These are phyloP conservation scores for Aspergillus quadricinctus DNA, from an alignment of 2,329 filamentous ascomycete species.

Conservation along the genomic window DNA sequence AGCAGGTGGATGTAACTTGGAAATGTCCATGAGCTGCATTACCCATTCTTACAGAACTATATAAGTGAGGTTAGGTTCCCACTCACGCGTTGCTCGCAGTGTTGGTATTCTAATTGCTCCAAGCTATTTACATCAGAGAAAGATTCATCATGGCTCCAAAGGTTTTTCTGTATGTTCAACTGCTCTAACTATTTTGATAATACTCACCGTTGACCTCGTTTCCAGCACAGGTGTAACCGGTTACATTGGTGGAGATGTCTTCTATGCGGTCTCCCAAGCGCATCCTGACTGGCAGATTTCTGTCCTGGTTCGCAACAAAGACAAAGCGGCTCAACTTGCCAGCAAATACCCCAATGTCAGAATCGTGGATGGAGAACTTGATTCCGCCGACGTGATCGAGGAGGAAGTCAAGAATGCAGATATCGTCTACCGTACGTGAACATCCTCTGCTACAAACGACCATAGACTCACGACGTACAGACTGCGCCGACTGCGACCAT, in stretches of 20 bases:
- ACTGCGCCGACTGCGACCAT: constrained; percentile 43
- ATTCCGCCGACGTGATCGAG: constrained; percentile 37
- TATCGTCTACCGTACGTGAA: constrained; percentile 42
- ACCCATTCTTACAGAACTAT: not conserved
- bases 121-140: not conserved
- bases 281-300: constrained; percentile 48
- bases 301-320: constrained; percentile 41
- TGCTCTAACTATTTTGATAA: not conserved
- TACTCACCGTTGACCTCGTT: not conserved
- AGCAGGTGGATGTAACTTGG: constrained; percentile 3
- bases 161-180: not conserved
- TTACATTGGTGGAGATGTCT: constrained; percentile 51
- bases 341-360: constrained; percentile 39
- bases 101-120: not conserved
- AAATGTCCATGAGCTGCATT: not conserved
- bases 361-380: constrained; percentile 42
- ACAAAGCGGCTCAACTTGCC: constrained; percentile 38
- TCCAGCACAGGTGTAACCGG: constrained; percentile 49
- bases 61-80: not conserved
- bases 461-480: constrained; percentile 17
- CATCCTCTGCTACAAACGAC: not conserved
- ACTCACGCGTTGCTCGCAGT: not conserved
- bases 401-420: constrained; percentile 45
- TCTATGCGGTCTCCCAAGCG: constrained; percentile 42
- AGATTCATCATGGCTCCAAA: not conserved